Evolutionary conservation across 192 early-diverging fungal genomes (phyloP).

Genomic region (Martensiomyces pterosporus): DNA sequence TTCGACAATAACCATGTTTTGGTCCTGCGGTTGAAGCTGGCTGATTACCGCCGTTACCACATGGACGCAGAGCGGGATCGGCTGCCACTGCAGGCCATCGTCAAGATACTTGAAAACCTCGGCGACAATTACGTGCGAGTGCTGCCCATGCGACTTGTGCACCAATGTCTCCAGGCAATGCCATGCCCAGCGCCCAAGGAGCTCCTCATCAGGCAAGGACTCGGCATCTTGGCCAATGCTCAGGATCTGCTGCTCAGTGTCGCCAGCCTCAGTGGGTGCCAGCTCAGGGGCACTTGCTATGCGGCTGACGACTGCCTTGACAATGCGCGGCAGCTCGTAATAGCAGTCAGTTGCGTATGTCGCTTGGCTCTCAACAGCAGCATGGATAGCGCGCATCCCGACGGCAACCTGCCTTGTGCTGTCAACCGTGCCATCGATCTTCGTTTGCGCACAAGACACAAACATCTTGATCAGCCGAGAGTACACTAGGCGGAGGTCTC

Average conservation of each 20-base stretch:
- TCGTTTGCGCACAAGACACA: slow-evolving; percentile 40
- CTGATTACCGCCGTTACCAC: slow-evolving; percentile 21
- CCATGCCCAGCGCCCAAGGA: slow-evolving; percentile 32
- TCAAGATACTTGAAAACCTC: slow-evolving; percentile 46
- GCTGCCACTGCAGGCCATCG: slow-evolving; percentile 26
- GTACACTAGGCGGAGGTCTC: slow-evolving; percentile 54
- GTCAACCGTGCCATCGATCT: background rate
- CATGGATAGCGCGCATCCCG: slow-evolving; percentile 63
- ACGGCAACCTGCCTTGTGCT: slow-evolving; percentile 34
- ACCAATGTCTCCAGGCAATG: slow-evolving; percentile 35
- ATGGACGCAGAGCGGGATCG: slow-evolving; percentile 24
- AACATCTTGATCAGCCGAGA: slow-evolving; percentile 54
- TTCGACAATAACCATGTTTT: slow-evolving; percentile 51
- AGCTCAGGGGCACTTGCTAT: slow-evolving; percentile 10
- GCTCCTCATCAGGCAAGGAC: slow-evolving; percentile 4
- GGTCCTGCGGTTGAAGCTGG: slow-evolving; percentile 41
- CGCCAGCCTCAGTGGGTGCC: background rate
- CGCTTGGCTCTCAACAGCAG: slow-evolving; percentile 57
- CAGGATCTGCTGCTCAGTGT: slow-evolving; percentile 11
- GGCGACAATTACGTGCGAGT: slow-evolving; percentile 38
- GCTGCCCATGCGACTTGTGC: slow-evolving; percentile 39
- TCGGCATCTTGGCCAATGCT: background rate
- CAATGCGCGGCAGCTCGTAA: slow-evolving; percentile 57
- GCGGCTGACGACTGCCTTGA: slow-evolving; percentile 50
- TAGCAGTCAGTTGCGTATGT: slow-evolving; percentile 59